Base-by-base conservation (phyloP, 1,139 yeast genomes). In the Blastobotrys malaysiensis region DNA sequence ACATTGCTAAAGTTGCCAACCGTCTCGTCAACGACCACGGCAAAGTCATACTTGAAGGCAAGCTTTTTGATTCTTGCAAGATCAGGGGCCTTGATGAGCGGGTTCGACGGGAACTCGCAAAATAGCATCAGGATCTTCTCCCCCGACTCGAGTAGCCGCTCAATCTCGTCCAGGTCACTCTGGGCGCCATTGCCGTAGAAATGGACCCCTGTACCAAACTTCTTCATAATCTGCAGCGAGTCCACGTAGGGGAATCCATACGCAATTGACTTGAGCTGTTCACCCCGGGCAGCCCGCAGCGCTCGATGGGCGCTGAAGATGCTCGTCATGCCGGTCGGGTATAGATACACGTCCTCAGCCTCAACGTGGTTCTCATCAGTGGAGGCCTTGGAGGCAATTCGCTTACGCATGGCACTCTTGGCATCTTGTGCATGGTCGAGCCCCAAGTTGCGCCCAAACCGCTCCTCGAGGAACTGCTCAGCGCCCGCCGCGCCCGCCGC, bases 221-320 rank as follows among this genome's bases (percentile, higher is more conserved):
- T 91, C 65, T 80, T 78, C 63, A 93, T 76, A 57, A 93, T 85
- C 63, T 88, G 89, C 56, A 89, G 75, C 0, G 98, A 91, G 67
- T 93, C 99, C 26, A 88, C 95, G 68, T 91, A 93, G 5, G 98
- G 97, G 70, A 91, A 90, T 0, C 99, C 98, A 71, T 87, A 90
- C 71, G 96, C 87, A 1, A 90, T 95, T 0, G 95, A 83, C 68
- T 88, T 88, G 61, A 63, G 26, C 51, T 46, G 54, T 54, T 58
- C 59, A 14, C 59, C 61, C 47, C 59, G 49, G 0, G 69, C 63
- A 14, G 75, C 70, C 59, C 89, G 71, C 21, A 84, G 67, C 1
- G 87, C 78, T 59, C 86, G 80, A 66, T 91, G 97, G 0, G 97
- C 88, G 55, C 81, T 80, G 73, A 86, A 93, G 47, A 93, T 87